Base-by-base conservation (phyloP, 2,329 filamentous ascomycete species). In the Trichoderma sp. region DNA sequence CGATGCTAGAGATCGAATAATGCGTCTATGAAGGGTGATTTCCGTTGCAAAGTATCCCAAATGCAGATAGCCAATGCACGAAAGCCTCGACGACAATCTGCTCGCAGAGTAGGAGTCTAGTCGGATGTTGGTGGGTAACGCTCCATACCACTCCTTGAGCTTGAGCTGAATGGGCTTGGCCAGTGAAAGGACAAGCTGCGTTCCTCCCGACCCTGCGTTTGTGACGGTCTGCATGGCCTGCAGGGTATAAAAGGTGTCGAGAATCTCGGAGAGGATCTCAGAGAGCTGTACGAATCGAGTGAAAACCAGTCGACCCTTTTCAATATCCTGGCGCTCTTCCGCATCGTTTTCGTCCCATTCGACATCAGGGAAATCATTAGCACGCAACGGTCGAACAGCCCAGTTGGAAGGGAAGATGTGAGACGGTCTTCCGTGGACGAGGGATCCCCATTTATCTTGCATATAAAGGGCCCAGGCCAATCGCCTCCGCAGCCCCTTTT, bases 21-120 rank as follows among this genome's bases (percentile, higher is more conserved):
- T 97, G 74, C 92, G 91, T 11, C 94, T 89, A 78, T 97, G 94
- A 26, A 97, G 90, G 0, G 92, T 96, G 76, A 97, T 97, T 80
- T 97, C 94, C 3, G 93, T 93, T 2, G 94, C 94, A 76, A 97
- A 97, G 80, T 97, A 97, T 65, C 91, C 93, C 61, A 97, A 86
- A 78, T 97, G 94, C 13, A 97, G 86, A 75, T 94, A 95, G 18
- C 91, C 91, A 64, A 88, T 87, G 75, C 86, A 89, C 24, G 86
- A 87, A 14, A 89, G 80, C 24, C 84, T 83, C 69, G 75, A 83
- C 70, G 76, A 76, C 71, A 76, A 77, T 70, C 74, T 75, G 69
- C 72, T 73, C 46, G 75, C 70, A 11, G 80, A 77, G 67, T 80
- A 81, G 39, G 83, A 86, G 76, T 94, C 91, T 85, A 95, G 91